Base-by-base conservation (phyloP, 2,329 filamentous ascomycete genomes). In the Ascosphaera apis region DNA sequence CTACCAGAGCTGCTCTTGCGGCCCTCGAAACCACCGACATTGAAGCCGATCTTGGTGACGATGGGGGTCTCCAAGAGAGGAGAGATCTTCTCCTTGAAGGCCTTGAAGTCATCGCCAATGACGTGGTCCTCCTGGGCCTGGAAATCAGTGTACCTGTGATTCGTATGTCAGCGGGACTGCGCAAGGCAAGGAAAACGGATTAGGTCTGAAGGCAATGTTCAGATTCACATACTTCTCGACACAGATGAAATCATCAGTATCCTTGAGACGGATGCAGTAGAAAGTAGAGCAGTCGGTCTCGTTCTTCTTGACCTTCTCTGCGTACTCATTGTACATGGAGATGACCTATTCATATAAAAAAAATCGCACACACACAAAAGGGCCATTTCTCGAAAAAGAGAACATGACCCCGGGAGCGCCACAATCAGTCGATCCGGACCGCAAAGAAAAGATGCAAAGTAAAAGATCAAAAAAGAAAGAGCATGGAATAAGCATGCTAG, bases 171-270 rank as follows among this genome's bases (percentile, higher is more conserved):
- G 11, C 16, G 11, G 19, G 13, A 15, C 23, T 12, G 13, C 12
- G 33, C 16, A 15, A 19, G 21, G 15, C 11, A 3, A 19, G 16
- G 17, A 13, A 11, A 8, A 21, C 15, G n/a, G 17, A 7, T 33
- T 30, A 4, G 12, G 15, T 15, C 15, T 12, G 6, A n/a, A n/a
- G n/a, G n/a, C n/a, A n/a, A n/a, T n/a, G n/a, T n/a, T n/a, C n/a
- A n/a, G n/a, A n/a, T n/a, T n/a, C n/a, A 11, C 37, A 36, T 38
- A 53, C 51, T 48, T 47, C 32, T 54, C 51, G n/a, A 54, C 44
- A 11, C 50, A 44, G 17, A 53, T 44, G 33, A 54, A 45, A 34
- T 52, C 50, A 11, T 49, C 45, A 27, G 47, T 47, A 11, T 46
- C 47, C 17, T 45, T 40, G 11, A 47, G 42, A 6, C 40, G 36